Conservation (phyloP, 768 basidiomycete species). For the Rossbeevera mucosa region DNA sequence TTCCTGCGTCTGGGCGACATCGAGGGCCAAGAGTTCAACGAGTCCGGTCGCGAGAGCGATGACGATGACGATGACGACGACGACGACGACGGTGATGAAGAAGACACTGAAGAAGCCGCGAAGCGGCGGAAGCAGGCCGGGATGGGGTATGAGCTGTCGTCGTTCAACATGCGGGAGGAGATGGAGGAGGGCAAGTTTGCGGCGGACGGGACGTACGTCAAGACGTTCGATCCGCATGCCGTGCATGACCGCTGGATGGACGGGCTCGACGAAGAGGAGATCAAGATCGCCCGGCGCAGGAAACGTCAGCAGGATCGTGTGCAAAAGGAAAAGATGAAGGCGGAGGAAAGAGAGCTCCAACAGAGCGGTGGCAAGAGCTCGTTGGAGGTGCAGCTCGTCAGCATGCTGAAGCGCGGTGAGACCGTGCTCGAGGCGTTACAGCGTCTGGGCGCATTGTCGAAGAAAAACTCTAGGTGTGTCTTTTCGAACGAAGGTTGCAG, state of each 20-base stretch:
- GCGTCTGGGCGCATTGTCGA: conserved; percentile 68
- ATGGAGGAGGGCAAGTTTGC: conserved; percentile 98
- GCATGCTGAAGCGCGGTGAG: conserved; percentile 82
- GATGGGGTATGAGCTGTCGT: conserved; percentile 92
- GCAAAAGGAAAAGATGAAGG: conserved; percentile 62
- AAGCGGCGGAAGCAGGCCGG: conserved; percentile 69
- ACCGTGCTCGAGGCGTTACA: conserved; percentile 87
- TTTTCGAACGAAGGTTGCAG: neutral
- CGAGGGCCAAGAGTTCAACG: conserved; percentile 88
- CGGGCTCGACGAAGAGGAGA: conserved; percentile 77
- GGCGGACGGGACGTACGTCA: conserved; percentile 85
- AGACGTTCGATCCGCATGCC: conserved; percentile 83
- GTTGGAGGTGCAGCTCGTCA: conserved; percentile 64
- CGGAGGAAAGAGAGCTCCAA: conserved; percentile 70
- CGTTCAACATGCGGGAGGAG: conserved; percentile 99
- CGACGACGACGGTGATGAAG: conserved; percentile 31
- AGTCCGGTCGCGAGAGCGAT: conserved; percentile 32
- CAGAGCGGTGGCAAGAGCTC: conserved; percentile 61
- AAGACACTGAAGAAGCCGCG: conserved; percentile 74
- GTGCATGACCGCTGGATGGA: conserved; percentile 97
- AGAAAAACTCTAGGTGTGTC: conserved; percentile 36
- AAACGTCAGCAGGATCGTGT: conserved; percentile 72
- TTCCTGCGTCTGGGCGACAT: conserved; percentile 90
- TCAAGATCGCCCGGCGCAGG: conserved; percentile 71
- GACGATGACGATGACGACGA: conserved; percentile 28